Evolutionary conservation across 805 yeast species (phyloP), one percentile per base, ranked within the genome.

Genomic region (Zygoascus biomembranicola): DNA sequence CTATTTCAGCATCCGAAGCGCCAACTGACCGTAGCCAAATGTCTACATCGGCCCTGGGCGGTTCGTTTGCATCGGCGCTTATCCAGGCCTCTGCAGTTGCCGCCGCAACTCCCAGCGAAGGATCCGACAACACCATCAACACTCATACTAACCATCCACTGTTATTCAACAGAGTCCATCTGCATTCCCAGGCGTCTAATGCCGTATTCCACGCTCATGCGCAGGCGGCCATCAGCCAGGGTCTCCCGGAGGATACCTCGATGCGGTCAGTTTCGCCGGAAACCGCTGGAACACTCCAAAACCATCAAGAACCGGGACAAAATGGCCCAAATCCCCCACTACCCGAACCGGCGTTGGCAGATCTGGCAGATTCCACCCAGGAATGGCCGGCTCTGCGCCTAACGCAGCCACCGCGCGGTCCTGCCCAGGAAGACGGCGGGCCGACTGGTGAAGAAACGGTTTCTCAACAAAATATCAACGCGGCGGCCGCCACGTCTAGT

Each of bases 141-240:
- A n/a, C 32, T 14, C 26, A 44, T 26, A 14, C 32, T 19, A 35
- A 35, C 39, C 39, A 35, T 35, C 13, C 39, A 13, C 41, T 46
- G 14, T 20, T 39, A 13, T 46, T 32, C 49, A 44, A 50, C 42
- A 23, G 52, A 26, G 23, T 35, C 20, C 43, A 43, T 16, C 51
- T 60, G 11, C 62, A 60, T 46, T 60, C 63, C 1, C 62, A 57
- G 49, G 63, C 63, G 9, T 59, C 62, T 5, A 53, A 57, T 31
- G 63, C 63, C 2, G 63, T 60, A 10, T 55, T 44, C 18, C 59
- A 53, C 20, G 52, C 61, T 23, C 56, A 57, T 43, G 62, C 55
- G 10, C 54, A 55, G 18, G 61, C 53, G 14, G 28, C 43, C 43
- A 46, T 26, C 20, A 20, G 16, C 16, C 26, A 11, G 5, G 43